A percentile compares a stretch with the other conserved stretches of the same genome.
Conservation (phyloP, 306 rosid genomes). For the Cotoneaster glaucophyllus region DNA sequence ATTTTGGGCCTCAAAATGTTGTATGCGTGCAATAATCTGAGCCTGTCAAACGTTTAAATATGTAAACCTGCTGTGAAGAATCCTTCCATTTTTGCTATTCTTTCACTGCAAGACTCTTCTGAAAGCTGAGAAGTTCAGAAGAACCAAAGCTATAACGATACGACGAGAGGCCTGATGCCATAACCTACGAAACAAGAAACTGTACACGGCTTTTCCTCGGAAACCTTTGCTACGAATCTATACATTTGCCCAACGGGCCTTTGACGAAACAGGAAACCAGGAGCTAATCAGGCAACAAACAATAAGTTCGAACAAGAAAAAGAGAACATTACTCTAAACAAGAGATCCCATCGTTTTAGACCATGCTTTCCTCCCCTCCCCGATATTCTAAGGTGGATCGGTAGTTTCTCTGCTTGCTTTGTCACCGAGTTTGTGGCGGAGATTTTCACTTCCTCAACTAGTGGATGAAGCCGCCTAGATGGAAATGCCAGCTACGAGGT, state of each 20-base stretch:
- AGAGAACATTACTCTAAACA: not conserved
- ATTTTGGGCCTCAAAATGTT: not conserved
- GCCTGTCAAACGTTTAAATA: not conserved
- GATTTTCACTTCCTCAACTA: not conserved
- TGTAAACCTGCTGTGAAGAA: not conserved
- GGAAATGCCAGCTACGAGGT: slow-evolving; percentile 15
- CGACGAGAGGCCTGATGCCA: not conserved
- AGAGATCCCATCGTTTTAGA: not conserved
- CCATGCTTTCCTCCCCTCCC: slow-evolving; percentile 6
- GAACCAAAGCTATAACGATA: not conserved
- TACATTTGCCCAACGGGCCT: slow-evolving; percentile 10
- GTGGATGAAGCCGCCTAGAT: slow-evolving; percentile 15
- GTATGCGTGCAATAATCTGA: not conserved
- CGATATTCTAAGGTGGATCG: not conserved
- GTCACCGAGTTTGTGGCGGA: not conserved
- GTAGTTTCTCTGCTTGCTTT: slow-evolving; percentile 17
- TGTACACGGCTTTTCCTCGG: slow-evolving; percentile 5
- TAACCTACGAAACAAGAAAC: not conserved
- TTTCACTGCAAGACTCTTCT: not conserved
- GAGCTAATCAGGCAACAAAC: not conserved
- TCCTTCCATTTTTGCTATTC: not conserved
- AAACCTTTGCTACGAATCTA: slow-evolving; percentile 12
- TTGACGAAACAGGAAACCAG: not conserved
- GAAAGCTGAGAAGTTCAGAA: not conserved
- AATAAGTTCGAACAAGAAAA: not conserved